These are phyloP conservation scores for Globisporangium echinulatum DNA, from an alignment of 352 stramenopile species.

Conservation along the genomic window DNA sequence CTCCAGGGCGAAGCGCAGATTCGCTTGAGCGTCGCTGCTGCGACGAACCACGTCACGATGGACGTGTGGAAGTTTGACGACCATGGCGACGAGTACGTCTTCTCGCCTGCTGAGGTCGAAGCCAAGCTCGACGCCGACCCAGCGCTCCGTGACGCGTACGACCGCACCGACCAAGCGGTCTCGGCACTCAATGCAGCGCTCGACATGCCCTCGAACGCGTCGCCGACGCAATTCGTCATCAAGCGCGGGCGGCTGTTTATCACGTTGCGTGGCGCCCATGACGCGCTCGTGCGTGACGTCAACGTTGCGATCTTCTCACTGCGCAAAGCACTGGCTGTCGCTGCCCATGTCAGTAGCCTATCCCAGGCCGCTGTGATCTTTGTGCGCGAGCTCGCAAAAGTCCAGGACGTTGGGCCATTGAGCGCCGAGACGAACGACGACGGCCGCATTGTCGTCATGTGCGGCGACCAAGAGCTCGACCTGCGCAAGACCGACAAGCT, in stretches of 20 bases:
- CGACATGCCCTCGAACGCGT: slow-evolving; percentile 24
- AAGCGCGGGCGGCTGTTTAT: slow-evolving; percentile 3
- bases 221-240: slow-evolving; percentile 21
- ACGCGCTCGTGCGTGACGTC: slow-evolving; percentile 18
- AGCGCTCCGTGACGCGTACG: slow-evolving; percentile 21
- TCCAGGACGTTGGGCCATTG: slow-evolving; percentile 29
- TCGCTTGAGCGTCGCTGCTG: slow-evolving; percentile 15
- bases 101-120: slow-evolving; percentile 20
- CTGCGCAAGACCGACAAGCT: slow-evolving; percentile 44
- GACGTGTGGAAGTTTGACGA: slow-evolving; percentile 43
- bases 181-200: slow-evolving; percentile 27
- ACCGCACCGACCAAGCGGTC: slow-evolving; percentile 18
- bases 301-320: slow-evolving; percentile 28
- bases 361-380: slow-evolving; percentile 30
- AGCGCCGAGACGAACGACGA: slow-evolving; percentile 31
- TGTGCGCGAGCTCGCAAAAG: slow-evolving; percentile 36
- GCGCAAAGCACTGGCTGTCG: slow-evolving; percentile 36
- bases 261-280: slow-evolving; percentile 11
- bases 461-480: slow-evolving; percentile 36
- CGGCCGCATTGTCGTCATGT: slow-evolving; percentile 35
- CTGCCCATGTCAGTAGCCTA: slow-evolving; percentile 27
- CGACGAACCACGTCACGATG: slow-evolving; percentile 16
- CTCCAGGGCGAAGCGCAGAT: slow-evolving; percentile 46
- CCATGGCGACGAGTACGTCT: slow-evolving; percentile 32
- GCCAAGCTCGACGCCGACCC: slow-evolving; percentile 11